A percentile compares a stretch with the other conserved stretches of the same genome.
Conservation (phyloP, 768 basidiomycete species). For the Daedaleopsis nitida region DNA sequence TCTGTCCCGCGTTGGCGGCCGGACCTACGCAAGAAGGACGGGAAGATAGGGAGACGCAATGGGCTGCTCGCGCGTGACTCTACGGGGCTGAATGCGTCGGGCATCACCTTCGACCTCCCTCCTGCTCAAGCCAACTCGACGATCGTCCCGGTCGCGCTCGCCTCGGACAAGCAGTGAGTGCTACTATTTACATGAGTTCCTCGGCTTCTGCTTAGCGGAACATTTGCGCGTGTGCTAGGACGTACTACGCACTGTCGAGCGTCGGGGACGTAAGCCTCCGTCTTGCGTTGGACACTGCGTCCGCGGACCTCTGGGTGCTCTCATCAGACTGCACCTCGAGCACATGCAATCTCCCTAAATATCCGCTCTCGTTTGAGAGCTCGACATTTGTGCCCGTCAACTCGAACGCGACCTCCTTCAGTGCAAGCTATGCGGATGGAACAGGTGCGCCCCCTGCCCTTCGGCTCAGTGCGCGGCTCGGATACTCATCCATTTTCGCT, state of each 20-base stretch:
- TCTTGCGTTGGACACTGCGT: constrained; percentile 74
- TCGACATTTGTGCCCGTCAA: constrained; percentile 65
- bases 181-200: not conserved
- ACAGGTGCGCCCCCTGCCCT: constrained; percentile 52
- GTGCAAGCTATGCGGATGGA: constrained; percentile 63
- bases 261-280: constrained; percentile 67
- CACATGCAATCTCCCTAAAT: constrained; percentile 68
- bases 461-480: not conserved
- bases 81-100: constrained; percentile 10
- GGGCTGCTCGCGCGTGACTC: constrained; percentile 4
- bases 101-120: not conserved
- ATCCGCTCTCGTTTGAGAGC: constrained; percentile 68
- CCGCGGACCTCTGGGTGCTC: constrained; percentile 70
- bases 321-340: constrained; percentile 61
- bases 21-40: constrained; percentile 11
- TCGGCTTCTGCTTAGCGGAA: not conserved
- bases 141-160: constrained; percentile 11
- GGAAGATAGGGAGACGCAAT: not conserved
- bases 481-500: not conserved
- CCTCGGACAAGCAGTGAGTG: constrained; percentile 20
- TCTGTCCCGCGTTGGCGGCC: constrained; percentile 16
- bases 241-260: constrained; percentile 65
- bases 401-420: constrained; percentile 61
- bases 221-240: constrained; percentile 41
- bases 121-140: constrained; percentile 10